Conservation (phyloP, 768 basidiomycete species). For the Suillus ampliporus region DNA sequence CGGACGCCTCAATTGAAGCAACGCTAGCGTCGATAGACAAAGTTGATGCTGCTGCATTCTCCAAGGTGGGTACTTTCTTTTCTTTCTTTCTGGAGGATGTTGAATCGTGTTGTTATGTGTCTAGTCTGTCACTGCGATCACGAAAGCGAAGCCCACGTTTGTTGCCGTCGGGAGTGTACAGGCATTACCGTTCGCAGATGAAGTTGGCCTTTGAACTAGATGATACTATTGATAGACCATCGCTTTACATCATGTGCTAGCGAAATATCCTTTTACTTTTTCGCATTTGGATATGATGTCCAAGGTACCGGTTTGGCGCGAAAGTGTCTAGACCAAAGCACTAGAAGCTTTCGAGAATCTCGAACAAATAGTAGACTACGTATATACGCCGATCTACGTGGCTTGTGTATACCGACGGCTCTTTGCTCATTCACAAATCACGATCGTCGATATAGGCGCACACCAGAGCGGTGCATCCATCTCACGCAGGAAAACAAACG, state of each 20-base stretch:
- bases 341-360: neutral
- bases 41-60: slow-evolving; percentile 66
- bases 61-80: slow-evolving; percentile 58
- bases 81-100: neutral
- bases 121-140: slow-evolving; percentile 68
- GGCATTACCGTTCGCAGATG: slow-evolving; percentile 82
- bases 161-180: slow-evolving; percentile 84
- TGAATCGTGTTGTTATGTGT: slow-evolving; percentile 8
- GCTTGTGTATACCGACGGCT: too few relatives aligned
- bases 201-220: slow-evolving; percentile 69
- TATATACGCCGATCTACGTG: neutral
- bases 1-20: slow-evolving; percentile 59
- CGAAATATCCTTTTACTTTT: slow-evolving; percentile 6
- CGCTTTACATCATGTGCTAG: slow-evolving; percentile 3
- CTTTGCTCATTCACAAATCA: too few relatives aligned
- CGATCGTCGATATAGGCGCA: too few relatives aligned
- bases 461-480: neutral
- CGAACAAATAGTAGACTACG: neutral
- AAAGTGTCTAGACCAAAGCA: neutral
- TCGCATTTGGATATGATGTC: neutral
- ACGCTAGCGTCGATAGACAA: slow-evolving; percentile 74
- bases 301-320: neutral
- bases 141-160: slow-evolving; percentile 82
- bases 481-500: neutral
- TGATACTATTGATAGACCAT: slow-evolving; percentile 7